Evolutionary conservation across 2,329 filamentous ascomycete species (phyloP).

Genomic region (Amauroascus niger): DNA sequence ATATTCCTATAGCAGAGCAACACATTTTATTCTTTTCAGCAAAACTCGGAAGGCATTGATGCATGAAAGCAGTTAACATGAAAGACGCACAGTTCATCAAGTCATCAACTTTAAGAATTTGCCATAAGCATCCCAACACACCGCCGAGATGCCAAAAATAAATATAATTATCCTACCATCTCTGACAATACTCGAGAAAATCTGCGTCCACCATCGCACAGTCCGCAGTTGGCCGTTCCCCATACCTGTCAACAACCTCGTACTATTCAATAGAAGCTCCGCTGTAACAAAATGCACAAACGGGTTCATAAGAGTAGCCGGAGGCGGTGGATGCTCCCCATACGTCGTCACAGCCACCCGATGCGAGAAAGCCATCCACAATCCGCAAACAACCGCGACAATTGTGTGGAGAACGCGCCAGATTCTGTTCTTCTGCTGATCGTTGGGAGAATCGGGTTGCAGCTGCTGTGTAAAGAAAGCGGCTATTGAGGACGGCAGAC

Average conservation of each 20-base stretch:
- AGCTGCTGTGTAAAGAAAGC: conserved; percentile 31
- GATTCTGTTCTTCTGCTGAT: conserved; percentile 30
- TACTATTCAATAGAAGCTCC: conserved; percentile 35
- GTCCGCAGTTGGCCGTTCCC: conserved; percentile 21
- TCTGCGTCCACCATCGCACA: conserved; percentile 28
- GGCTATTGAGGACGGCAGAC: conserved; percentile 33
- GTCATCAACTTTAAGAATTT: not conserved
- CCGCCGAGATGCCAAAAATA: conserved; percentile 29
- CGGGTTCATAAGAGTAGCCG: conserved; percentile 38
- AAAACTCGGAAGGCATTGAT: not conserved
- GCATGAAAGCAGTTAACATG: not conserved
- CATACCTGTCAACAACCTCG: conserved; percentile 27
- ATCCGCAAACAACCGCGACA: conserved; percentile 47
- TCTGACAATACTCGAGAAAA: conserved; percentile 32
- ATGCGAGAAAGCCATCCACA: conserved; percentile 41
- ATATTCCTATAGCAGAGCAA: too few relatives aligned
- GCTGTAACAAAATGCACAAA: conserved; percentile 41
- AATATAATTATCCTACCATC: conserved; percentile 41
- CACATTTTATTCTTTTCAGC: too few relatives aligned
- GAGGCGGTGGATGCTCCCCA: conserved; percentile 30
- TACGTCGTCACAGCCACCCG: conserved; percentile 25
- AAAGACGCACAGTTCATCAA: not conserved
- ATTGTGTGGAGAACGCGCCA: conserved; percentile 52
- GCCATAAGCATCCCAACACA: not conserved
- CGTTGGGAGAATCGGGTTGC: conserved; percentile 30